Conservation (phyloP, 164 flowering plant species). For the Stephania cephalantha region DNA sequence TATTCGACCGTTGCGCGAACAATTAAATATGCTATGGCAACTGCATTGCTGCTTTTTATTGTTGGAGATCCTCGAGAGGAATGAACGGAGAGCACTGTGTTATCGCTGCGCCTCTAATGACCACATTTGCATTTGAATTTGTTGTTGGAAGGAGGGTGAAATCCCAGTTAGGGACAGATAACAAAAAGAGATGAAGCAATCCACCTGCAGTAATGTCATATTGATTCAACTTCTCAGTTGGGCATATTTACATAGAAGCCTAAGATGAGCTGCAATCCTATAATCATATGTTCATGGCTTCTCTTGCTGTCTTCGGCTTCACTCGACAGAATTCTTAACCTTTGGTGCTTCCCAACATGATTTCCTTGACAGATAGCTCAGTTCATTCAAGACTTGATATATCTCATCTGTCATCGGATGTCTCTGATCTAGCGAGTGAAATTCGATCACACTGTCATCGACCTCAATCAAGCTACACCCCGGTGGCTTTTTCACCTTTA, state of each 20-base stretch:
- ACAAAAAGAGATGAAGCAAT: too few relatives aligned
- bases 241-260: neutral
- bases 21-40: too few relatives aligned
- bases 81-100: neutral
- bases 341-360: conserved; percentile 27
- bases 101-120: neutral
- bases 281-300: neutral
- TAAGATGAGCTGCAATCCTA: neutral
- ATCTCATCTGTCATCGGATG: conserved; percentile 43
- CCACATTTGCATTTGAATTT: too few relatives aligned
- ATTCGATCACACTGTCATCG: conserved; percentile 39
- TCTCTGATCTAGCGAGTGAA: conserved; percentile 53
- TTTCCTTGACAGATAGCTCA: conserved; percentile 31
- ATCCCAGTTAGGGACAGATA: neutral
- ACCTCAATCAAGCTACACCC: conserved; percentile 65
- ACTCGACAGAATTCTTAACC: conserved; percentile 15
- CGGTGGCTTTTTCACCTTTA: conserved; percentile 43
- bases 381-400: conserved; percentile 36
- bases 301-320: neutral
- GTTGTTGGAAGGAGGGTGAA: neutral
- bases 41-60: too few relatives aligned
- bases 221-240: neutral
- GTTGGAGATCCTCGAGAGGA: neutral
- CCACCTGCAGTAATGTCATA: neutral
- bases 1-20: too few relatives aligned